Conservation (phyloP, 2,329 filamentous ascomycete species). For the Metarhizium album region DNA sequence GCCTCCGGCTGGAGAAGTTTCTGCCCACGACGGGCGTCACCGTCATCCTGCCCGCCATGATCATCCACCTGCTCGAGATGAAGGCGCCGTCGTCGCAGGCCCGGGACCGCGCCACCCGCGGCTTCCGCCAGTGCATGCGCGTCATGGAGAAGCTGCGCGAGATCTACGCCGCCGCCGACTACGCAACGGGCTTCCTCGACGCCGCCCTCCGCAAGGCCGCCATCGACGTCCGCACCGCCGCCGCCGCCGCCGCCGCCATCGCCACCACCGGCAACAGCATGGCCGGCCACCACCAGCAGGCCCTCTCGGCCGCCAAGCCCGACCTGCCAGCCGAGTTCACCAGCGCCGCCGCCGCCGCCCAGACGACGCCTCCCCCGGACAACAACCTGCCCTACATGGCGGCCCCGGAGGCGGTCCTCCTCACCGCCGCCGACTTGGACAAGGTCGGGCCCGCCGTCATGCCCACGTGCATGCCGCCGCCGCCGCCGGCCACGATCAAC, state of each 20-base stretch:
- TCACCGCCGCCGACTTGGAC: too few species aligned
- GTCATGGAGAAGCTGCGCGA: slow-evolving; percentile 81
- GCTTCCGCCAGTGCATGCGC: slow-evolving; percentile 86
- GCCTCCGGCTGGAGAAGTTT: slow-evolving; percentile 61
- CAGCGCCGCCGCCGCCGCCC: too few species aligned
- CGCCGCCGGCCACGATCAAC: slow-evolving; percentile 28
- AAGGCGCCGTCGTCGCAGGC: slow-evolving; percentile 67
- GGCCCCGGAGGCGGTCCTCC: slow-evolving; percentile 27
- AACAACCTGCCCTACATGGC: slow-evolving; percentile 34
- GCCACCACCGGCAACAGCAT: too few species aligned
- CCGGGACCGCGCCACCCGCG: slow-evolving; percentile 61
- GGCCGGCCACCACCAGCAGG: too few species aligned
- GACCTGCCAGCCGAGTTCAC: slow-evolving; percentile 24
- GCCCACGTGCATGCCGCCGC: slow-evolving; percentile 24
- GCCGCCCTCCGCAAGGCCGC: slow-evolving; percentile 81
- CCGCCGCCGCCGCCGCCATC: too few species aligned
- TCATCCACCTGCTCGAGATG: slow-evolving; percentile 87
- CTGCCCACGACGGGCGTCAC: slow-evolving; percentile 86
- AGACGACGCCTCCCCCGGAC: slow-evolving; percentile 43
- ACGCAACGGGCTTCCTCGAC: slow-evolving; percentile 89
- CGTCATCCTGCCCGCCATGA: slow-evolving; percentile 82
- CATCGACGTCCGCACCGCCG: slow-evolving; percentile 50
- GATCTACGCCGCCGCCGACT: slow-evolving; percentile 89
- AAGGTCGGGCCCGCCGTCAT: slow-evolving; percentile 17
- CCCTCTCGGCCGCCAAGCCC: slow-evolving; percentile 25